These are phyloP conservation scores for Lipomyces oligophaga DNA, from an alignment of 805 yeast species.

Conservation along the genomic window DNA sequence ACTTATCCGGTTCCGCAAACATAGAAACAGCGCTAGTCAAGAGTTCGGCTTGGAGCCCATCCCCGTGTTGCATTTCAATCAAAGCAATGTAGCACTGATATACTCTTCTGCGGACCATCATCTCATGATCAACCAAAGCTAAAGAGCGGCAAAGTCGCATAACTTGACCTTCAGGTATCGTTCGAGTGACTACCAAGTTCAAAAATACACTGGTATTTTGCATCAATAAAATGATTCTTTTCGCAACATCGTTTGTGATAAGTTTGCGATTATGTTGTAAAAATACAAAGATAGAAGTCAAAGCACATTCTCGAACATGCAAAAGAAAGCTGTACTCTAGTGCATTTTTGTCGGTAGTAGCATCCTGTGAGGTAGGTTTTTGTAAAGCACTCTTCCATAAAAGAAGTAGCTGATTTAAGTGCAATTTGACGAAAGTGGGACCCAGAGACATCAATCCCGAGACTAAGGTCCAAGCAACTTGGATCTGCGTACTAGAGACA, in stretches of 20 bases:
- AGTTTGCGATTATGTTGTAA: conserved; percentile 39
- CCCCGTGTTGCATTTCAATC: conserved; percentile 33
- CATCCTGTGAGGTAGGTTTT: conserved; percentile 41
- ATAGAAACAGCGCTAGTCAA: conserved; percentile 35
- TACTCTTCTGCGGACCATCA: conserved; percentile 44
- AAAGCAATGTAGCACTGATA: conserved; percentile 45
- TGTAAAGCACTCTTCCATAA: conserved; percentile 62
- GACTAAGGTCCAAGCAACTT: conserved; percentile 59
- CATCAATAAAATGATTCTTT: conserved; percentile 48
- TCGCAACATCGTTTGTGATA: conserved; percentile 44
- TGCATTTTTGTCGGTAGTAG: conserved; percentile 32
- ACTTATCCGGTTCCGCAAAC: conserved; percentile 36
- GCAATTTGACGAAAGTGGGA: conserved; percentile 50
- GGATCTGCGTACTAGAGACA: conserved; percentile 40
- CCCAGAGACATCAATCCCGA: conserved; percentile 64
- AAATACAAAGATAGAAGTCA: conserved; percentile 56
- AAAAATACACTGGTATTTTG: conserved; percentile 41
- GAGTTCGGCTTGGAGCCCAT: conserved; percentile 42
- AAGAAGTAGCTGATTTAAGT: conserved; percentile 54
- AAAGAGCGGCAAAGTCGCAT: conserved; percentile 29
- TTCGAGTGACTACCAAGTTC: conserved; percentile 31
- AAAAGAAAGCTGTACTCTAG: conserved; percentile 36
- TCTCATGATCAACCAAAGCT: conserved; percentile 33
- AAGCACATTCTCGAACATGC: conserved; percentile 55
- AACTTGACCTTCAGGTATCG: conserved; percentile 32